Evolutionary conservation across 352 stramenopile genomes (phyloP).

Genomic region (Phytophthora cactorum): DNA sequence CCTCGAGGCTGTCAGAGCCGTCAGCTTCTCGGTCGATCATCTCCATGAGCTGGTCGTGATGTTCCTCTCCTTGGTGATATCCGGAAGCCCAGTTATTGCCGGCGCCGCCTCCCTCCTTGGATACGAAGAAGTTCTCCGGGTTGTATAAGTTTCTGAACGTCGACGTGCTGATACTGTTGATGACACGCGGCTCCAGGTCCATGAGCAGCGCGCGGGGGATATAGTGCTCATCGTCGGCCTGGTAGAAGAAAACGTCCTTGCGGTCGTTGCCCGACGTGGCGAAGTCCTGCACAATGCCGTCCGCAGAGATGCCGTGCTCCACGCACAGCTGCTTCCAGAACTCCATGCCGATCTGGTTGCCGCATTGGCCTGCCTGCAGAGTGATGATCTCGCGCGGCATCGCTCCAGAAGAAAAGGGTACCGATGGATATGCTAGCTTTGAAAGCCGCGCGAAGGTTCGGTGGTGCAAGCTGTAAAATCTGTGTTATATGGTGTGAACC

Average conservation of each 20-base stretch:
- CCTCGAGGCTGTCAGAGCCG: slow-evolving; percentile 94
- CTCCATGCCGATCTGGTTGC: slow-evolving; percentile 99
- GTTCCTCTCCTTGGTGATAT: slow-evolving; percentile 92
- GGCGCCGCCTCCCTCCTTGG: slow-evolving; percentile 90
- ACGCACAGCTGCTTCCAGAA: slow-evolving; percentile 99
- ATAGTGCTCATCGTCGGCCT: slow-evolving; percentile 98
- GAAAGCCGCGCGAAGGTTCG: neutral
- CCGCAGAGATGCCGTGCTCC: slow-evolving; percentile 98
- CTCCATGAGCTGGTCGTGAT: slow-evolving; percentile 98
- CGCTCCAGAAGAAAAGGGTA: neutral
- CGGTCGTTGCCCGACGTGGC: slow-evolving; percentile 94
- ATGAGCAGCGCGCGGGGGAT: slow-evolving; percentile 97
- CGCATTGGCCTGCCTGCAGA: slow-evolving; percentile 99
- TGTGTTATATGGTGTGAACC: slow-evolving; percentile 1
- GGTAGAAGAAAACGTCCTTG: slow-evolving; percentile 99
- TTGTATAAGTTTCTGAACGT: slow-evolving; percentile 98
- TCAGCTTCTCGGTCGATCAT: slow-evolving; percentile 99
- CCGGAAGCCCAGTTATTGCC: slow-evolving; percentile 95
- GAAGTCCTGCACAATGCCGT: slow-evolving; percentile 96
- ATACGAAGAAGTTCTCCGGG: slow-evolving; percentile 98
- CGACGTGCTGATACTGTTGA: slow-evolving; percentile 93
- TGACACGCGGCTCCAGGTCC: slow-evolving; percentile 96
- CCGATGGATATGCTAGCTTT: slow-evolving; percentile 9
- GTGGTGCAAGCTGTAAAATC: slow-evolving; percentile 2
- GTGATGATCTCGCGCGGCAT: slow-evolving; percentile 99